Base-by-base conservation (phyloP, 305 asterid genomes). In the Lippia alba region DNA sequence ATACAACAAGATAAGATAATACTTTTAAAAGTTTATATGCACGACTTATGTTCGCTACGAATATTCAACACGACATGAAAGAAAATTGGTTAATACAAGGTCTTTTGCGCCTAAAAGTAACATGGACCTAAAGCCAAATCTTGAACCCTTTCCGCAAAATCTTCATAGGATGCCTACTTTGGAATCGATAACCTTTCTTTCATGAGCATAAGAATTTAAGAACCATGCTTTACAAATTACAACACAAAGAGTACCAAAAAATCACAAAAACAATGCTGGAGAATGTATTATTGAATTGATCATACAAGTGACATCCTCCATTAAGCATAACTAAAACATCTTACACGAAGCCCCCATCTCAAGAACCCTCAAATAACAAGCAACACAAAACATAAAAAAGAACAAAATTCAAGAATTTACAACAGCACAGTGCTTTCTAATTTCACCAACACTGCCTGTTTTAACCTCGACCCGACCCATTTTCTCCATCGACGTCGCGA, bases 401-500 rank as follows among this genome's bases (percentile, higher is more conserved):
- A 14, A 5, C 45, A 10, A 9, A 11, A 55, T 5, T 41, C 57
- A 61, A 69, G 74, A 80, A 68, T 89, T 89, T 30, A 84, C 90
- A 24, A 83, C 54, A 6, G 96, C 91, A 81, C 97, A 91, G 6
- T 77, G 79, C 62, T 57, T 89, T 70, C 97, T 69, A 60, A 91
- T 83, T 67, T 91, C 89, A 10, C 96, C 96, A 0, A 71, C 56
- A 3, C 81, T 41, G 14, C 94, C 96, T 0, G 96, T 89, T 48
- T 80, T 78, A 0, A 88, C 96, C 18, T 74, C 83, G 44, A 87
- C 66, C 12, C 67, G 72, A 0, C 89, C 89, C 96, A 91, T 84
- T 76, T 91, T 91, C 86, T 86, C 96, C 97, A 91, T 89, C 0
- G 97, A 83, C 10, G 32, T 41, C 0, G 85, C 90, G 51, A 91